These are phyloP conservation scores for Kuraishia capsulata DNA, from an alignment of 805 yeast genomes.

Conservation along the genomic window DNA sequence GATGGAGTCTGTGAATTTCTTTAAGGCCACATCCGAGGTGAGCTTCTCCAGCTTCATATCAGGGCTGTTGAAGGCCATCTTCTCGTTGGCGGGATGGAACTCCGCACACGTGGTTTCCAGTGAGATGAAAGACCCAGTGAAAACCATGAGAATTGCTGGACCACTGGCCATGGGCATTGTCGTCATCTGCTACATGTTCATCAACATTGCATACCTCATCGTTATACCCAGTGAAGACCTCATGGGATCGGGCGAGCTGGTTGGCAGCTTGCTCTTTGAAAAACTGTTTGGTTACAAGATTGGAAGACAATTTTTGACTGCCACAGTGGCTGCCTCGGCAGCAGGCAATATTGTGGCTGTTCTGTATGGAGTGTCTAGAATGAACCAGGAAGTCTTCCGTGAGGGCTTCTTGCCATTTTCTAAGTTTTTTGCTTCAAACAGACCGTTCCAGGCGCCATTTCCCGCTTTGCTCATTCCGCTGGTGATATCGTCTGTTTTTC, in stretches of 20 bases:
- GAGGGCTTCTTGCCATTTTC: constrained; percentile 48
- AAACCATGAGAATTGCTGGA: constrained; percentile 44
- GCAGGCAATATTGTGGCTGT: constrained; percentile 52
- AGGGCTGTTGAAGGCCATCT: constrained; percentile 42
- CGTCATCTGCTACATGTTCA: constrained; percentile 33
- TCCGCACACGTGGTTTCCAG: constrained; percentile 44
- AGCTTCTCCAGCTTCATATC: constrained; percentile 34
- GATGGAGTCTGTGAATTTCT: constrained; percentile 21
- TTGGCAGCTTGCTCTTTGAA: constrained; percentile 43
- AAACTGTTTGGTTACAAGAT: constrained; percentile 37
- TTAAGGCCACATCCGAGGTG: constrained; percentile 18
- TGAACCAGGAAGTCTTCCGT: constrained; percentile 47
- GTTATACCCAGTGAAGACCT: constrained; percentile 42
- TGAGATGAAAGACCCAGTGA: constrained; percentile 42
- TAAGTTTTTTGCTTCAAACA: constrained; percentile 39
- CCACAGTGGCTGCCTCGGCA: constrained; percentile 42
- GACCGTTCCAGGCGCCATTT: constrained; percentile 46
- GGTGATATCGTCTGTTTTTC: constrained; percentile 27
- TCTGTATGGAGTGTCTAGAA: constrained; percentile 40
- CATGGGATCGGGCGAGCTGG: constrained; percentile 34
- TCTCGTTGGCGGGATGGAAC: constrained; percentile 48
- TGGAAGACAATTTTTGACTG: constrained; percentile 39
- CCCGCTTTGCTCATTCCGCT: constrained; percentile 35
- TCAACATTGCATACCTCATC: constrained; percentile 40
- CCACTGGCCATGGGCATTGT: constrained; percentile 35